Conservation (phyloP, 2,329 filamentous ascomycete species). For the Phyllosticta citribraziliensis region DNA sequence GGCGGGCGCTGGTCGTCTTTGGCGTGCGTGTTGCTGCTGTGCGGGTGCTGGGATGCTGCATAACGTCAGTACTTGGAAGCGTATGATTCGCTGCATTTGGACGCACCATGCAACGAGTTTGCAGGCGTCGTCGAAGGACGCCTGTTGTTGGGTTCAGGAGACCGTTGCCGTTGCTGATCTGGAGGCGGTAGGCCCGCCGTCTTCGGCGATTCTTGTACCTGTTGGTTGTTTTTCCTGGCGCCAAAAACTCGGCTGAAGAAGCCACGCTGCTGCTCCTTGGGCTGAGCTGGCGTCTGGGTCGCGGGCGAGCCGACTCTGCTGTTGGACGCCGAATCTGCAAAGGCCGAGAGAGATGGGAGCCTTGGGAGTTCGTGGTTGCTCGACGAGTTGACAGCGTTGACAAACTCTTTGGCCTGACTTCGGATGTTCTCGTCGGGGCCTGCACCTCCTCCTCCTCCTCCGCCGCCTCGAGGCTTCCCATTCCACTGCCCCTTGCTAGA, state of each 20-base stretch:
- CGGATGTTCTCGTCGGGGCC: constrained; percentile 32
- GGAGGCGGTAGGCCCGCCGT: constrained; percentile 4
- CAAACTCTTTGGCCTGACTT: constrained; percentile 38
- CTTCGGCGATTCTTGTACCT: constrained; percentile 5
- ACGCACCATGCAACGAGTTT: background rate
- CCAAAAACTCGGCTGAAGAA: constrained; percentile 94
- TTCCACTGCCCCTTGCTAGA: constrained; percentile 38
- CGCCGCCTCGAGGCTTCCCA: constrained; percentile 27
- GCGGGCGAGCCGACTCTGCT: constrained; percentile 39
- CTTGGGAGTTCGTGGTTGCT: constrained; percentile 27
- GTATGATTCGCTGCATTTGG: background rate
- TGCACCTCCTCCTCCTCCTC: background rate
- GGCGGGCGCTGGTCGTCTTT: background rate
- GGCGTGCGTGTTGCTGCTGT: background rate
- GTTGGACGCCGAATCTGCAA: constrained; percentile 41
- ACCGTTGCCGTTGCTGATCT: constrained; percentile 1
- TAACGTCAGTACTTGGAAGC: background rate
- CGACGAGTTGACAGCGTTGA: constrained; percentile 35
- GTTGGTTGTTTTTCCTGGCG: constrained; percentile 14
- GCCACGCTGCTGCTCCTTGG: constrained; percentile 58
- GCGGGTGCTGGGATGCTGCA: constrained; percentile 8
- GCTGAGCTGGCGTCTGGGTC: constrained; percentile 23
- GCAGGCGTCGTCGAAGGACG: constrained; percentile 10
- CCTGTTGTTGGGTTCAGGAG: constrained; percentile 3
- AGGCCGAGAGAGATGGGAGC: constrained; percentile 26